Conservation (phyloP, 2,329 filamentous ascomycete genomes). For the Colletotrichum phormii region DNA sequence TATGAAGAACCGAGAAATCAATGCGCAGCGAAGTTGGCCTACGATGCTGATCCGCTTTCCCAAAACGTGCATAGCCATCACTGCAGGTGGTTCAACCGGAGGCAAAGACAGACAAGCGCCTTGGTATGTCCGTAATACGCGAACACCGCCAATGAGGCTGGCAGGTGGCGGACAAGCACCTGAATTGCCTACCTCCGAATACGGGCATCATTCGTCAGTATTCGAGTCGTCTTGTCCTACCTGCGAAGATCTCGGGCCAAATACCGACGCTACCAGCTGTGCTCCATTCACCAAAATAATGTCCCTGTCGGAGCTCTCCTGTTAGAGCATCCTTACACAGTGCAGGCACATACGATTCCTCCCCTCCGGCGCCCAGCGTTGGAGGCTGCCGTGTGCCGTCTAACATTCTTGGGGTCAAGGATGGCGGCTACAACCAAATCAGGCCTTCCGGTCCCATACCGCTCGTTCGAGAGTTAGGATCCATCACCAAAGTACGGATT, state of each 20-base stretch:
- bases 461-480: background rate
- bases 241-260: background rate
- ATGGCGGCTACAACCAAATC: slow-evolving; percentile 4
- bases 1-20: background rate
- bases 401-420: slow-evolving; percentile 7
- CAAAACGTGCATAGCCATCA: background rate
- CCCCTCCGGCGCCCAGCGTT: slow-evolving; percentile 20
- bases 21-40: background rate
- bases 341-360: background rate
- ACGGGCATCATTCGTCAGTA: background rate
- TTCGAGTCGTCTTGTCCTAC: background rate
- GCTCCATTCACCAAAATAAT: background rate
- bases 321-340: background rate
- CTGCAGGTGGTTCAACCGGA: background rate
- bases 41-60: background rate
- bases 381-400: slow-evolving; percentile 27
- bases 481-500: background rate
- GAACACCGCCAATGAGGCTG: background rate
- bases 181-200: background rate
- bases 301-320: background rate
- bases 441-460: background rate
- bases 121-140: background rate
- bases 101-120: background rate
- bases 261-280: slow-evolving; percentile 3
- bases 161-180: background rate